These are phyloP conservation scores for Naegleria fowleri DNA, from an alignment of 208 protist genomes.

Conservation along the genomic window DNA sequence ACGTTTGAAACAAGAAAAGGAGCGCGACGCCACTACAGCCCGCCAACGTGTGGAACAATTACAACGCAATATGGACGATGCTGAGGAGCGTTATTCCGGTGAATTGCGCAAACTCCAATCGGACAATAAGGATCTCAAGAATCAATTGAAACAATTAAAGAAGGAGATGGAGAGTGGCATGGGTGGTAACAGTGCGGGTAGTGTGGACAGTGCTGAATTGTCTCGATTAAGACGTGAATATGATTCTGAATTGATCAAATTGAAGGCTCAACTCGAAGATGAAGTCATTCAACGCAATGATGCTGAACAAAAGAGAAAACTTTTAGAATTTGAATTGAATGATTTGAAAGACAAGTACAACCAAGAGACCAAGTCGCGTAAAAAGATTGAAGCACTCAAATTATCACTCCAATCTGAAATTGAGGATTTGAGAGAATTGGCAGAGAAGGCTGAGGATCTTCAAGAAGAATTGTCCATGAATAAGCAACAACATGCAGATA, in stretches of 20 bases:
- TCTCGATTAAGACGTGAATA: not conserved
- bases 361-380: not conserved
- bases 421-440: constrained; percentile 21
- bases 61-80: not conserved
- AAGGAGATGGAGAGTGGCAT: not conserved
- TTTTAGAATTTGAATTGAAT: not conserved
- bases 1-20: not conserved
- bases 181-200: not conserved
- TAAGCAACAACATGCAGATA: not conserved
- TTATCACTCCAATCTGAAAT: not conserved
- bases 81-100: not conserved
- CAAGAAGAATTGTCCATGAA: not conserved
- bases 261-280: constrained; percentile 11
- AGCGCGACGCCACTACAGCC: not conserved
- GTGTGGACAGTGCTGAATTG: not conserved
- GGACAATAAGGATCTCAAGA: not conserved
- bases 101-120: not conserved
- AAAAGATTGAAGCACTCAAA: not conserved
- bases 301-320: not conserved
- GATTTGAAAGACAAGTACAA: not conserved
- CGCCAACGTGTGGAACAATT: not conserved
- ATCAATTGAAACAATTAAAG: not conserved
- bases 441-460: constrained; percentile 12
- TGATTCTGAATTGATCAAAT: not conserved
- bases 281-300: not conserved